Percentiles rank a stretch among this genome's conserved stretches.
These are phyloP conservation scores for carrot (Daucus carota) DNA, from an alignment of 129 eudicot genomes.

Conservation along the genomic window DNA sequence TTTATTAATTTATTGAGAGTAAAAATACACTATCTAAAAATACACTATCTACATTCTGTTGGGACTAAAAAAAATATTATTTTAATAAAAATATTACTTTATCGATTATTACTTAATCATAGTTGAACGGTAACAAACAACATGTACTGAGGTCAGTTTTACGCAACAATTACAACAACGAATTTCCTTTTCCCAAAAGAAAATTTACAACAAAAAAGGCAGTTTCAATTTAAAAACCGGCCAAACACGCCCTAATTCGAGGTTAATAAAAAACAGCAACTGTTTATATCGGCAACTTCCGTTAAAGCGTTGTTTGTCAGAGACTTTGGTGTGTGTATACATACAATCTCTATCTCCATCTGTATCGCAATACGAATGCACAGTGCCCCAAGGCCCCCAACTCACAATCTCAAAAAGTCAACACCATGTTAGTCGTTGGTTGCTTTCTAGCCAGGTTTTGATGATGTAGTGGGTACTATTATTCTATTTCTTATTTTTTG, in stretches of 20 bases:
- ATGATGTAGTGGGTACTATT: conserved; percentile 13
- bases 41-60: too few relatives aligned
- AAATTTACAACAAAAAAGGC: too few relatives aligned
- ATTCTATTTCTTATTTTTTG: background rate
- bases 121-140: too few relatives aligned
- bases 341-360: background rate
- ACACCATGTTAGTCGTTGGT: conserved; percentile 8
- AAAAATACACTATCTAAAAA: too few relatives aligned
- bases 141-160: too few relatives aligned
- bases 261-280: background rate
- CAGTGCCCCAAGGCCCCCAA: conserved; percentile 1
- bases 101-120: too few relatives aligned
- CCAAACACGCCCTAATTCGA: background rate
- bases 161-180: too few relatives aligned
- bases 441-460: conserved; percentile 10
- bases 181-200: too few relatives aligned
- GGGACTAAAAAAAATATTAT: too few relatives aligned
- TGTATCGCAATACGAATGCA: background rate
- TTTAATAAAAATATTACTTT: too few relatives aligned
- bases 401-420: conserved; percentile 2
- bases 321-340: background rate
- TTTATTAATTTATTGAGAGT: too few relatives aligned
- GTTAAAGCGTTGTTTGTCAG: too few relatives aligned
- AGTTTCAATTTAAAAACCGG: background rate
- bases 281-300: background rate